Base-by-base conservation (phyloP, 2,329 filamentous ascomycete genomes). In the Ceratocystis huliohia region DNA sequence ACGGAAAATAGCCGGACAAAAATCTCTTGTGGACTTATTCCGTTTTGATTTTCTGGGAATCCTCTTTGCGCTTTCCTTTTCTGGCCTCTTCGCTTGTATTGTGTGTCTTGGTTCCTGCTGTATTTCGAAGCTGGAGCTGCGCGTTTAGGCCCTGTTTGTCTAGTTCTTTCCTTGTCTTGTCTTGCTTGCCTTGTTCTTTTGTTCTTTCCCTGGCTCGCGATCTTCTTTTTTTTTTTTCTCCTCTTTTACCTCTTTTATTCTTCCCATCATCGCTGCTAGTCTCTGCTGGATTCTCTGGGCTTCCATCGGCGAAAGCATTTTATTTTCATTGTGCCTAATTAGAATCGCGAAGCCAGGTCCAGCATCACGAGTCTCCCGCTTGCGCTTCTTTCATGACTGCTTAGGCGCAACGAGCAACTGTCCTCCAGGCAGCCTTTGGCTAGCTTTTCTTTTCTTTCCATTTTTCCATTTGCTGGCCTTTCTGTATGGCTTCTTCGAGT, bases 401-500 rank as follows among this genome's bases (percentile, higher is more conserved):
- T 33, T 59, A 59, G 20, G n/a, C n/a, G 62, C 10, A 15, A n/a
- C 33, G 7, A 53, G 41, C 41, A 37, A 64, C 33, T 13, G 17
- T n/a, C 28, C 28, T 30, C 28, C 8, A 59, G n/a, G 17, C 50
- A 30, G 22, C 59, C 62, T 61, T 65, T 33, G 30, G n/a, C 48
- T 61, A 28, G 6, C 20, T 33, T 64, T 66, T 28, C 22, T 66
- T 45, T 64, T 61, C n/a, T 50, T 61, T 50, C 15, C 63, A 10
- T 64, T 61, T 53, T 30, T 17, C 48, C 41, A 41, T 22, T 41
- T 25, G 56, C 53, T 66, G 8, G 30, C n/a, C 59, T 37, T 66
- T 61, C 62, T 68, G 65, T 64, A 68, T 68, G 65, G 57, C 62
- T 48, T 63, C 50, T 50, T 65, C 57, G 53, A 67, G 67, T 68